A percentile compares a stretch with the other conserved stretches of the same genome.
Evolutionary conservation across 257 asterid genomes (phyloP).

Genomic region (Solanum pinnatisectum): DNA sequence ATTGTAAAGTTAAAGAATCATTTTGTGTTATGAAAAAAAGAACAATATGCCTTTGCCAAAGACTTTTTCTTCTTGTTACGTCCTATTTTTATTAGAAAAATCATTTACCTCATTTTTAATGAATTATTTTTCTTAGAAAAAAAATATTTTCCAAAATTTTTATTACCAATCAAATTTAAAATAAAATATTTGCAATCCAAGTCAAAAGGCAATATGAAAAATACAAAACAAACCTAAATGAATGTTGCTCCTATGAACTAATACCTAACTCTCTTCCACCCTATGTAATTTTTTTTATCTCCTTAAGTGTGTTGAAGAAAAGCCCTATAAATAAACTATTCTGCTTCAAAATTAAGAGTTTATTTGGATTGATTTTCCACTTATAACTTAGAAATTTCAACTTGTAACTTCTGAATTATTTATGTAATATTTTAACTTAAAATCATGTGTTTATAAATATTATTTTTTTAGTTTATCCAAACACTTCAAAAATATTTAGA

Average conservation of each 20-base stretch:
- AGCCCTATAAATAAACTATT: not conserved
- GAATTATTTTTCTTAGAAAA: not conserved
- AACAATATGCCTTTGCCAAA: not conserved
- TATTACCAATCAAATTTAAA: not conserved
- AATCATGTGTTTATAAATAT: too few species aligned
- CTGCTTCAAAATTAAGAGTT: not conserved
- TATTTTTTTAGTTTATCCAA: not conserved
- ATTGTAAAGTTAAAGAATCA: not conserved
- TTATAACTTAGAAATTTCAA: too few species aligned
- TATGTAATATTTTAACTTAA: too few species aligned
- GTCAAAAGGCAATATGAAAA: not conserved
- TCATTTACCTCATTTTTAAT: not conserved
- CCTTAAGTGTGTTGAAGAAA: not conserved
- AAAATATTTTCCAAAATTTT: not conserved
- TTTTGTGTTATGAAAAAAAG: not conserved
- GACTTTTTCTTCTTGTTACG: not conserved
- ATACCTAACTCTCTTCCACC: not conserved
- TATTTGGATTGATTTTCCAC: too few species aligned
- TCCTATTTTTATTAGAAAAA: not conserved
- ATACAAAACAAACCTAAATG: not conserved
- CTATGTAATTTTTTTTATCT: not conserved
- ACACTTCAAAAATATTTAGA: too few species aligned
- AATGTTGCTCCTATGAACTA: not conserved
- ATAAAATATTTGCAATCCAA: not conserved
- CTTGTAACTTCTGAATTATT: too few species aligned